Evolutionary conservation across 2,329 filamentous ascomycete genomes (phyloP), one percentile per base, ranked within the genome.

Genomic region (Fusarium sp.): DNA sequence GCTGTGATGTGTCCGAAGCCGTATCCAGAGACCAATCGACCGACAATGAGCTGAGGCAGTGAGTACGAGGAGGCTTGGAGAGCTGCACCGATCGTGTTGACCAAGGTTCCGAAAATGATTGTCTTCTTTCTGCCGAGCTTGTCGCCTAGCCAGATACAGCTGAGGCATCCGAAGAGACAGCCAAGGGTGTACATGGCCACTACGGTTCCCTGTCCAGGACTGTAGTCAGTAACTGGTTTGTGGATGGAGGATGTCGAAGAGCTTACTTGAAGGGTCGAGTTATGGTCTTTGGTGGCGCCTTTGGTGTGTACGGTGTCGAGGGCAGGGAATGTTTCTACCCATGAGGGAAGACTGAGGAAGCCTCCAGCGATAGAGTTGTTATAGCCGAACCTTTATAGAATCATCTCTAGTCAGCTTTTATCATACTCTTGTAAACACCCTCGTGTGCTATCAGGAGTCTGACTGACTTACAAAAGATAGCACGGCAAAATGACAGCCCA

Each of bases 341-440:
- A 61, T 1, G 36, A 61, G 4, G 36, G 55, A 26, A 63, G 61
- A 11, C 61, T 63, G 5, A 63, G 55, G 7, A 63, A 50, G 1
- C 61, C 61, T 31, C 55, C 61, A 7, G 61, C 61, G 6, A 63
- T 61, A 3, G 61, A 61, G 54, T 61, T 63, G 14, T 63, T 63
- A 11, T 50, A 63, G 0, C 55, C 61, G 8, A 60, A 61, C 5
- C 36, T 60, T 10, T n/a, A n/a, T 14, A 3, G 2, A 13, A 16
- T 0, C 0, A 15, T 1, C 8, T 31, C 7, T 10, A 4, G 15
- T 48, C 20, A 63, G 31, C 20, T 26, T 7, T 22, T 7, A 18
- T 6, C 16, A 20, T 13, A 7, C 16, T 20, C 7, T 12, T 41
- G 31, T 15, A 33, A 33, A n/a, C 13, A 41, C 22, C 7, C 1